Base-by-base conservation (phyloP, 2,329 filamentous ascomycete genomes). In the Sclerotiophoma versabilis region DNA sequence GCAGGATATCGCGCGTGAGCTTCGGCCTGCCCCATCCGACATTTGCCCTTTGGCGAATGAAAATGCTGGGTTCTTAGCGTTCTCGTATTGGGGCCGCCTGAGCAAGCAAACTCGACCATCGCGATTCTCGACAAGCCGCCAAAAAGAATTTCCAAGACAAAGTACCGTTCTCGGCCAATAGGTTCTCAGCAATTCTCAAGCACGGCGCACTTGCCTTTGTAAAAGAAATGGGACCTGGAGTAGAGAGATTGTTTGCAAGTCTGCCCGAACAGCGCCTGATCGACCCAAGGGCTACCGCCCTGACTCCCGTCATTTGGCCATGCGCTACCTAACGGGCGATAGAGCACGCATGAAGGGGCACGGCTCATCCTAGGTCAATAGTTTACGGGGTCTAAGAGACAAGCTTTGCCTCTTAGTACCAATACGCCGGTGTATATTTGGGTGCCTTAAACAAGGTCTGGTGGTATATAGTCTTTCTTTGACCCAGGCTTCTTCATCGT, bases 341-440 rank as follows among this genome's bases (percentile, higher is more conserved):
- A 45, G 51, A 54, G 33, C 45, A 54, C 19, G 47, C 53, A 42
- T 47, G 42, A 51, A 47, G 41, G 47, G 53, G 51, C 30, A 47
- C 47, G 47, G 42, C 47, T 50, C 47, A 38, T 50, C 46, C 42
- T 56, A 50, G 53, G 32, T 43, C 47, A 50, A 56, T 56, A 51
- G 33, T 38, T 30, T 47, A 46, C 36, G 34, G 52, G 12, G 45
- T 43, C 53, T 56, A 56, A 47, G n/a, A 37, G 34, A 50, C 47
- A 51, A 34, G 47, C 42, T 47, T 50, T 56, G 36, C 47, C 53
- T 38, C 4, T 47, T 56, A 51, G 47, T 37, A 47, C 32, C 47
- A 42, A 17, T 22, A 50, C 26, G 46, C 53, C 51, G 45, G 32
- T 45, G 45, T 42, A 46, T 36, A 17, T 49, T 44, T 54, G 45